These are phyloP conservation scores for Passiflora organensis DNA, from an alignment of 345 rosid genomes.

Conservation along the genomic window DNA sequence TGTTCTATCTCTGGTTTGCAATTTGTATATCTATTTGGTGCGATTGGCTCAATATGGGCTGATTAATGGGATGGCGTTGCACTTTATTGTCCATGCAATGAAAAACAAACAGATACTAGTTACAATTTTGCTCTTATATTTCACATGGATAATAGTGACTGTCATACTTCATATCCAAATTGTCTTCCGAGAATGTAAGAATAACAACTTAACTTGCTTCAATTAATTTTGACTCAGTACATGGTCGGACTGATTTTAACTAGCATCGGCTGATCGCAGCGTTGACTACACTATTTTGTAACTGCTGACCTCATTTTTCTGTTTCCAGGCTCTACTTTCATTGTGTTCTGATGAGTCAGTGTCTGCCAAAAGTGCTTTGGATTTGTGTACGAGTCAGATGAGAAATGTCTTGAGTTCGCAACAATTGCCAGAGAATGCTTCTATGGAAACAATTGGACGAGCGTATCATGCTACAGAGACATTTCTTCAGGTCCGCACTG, in stretches of 20 bases:
- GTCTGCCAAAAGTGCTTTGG: constrained; percentile 81
- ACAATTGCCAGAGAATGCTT: constrained; percentile 79
- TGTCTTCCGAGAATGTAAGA: not conserved
- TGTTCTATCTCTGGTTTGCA: no score
- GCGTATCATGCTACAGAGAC: constrained; percentile 92
- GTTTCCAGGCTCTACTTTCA: constrained; percentile 76
- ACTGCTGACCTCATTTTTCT: constrained; percentile 20
- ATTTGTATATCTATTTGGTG: no score
- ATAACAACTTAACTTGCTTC: not conserved
- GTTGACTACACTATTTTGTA: not conserved
- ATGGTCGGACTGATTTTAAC: constrained; percentile 8
- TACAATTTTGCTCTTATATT: no score
- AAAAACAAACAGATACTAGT: no score
- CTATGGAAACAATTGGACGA: constrained; percentile 85
- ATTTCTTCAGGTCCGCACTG: constrained; percentile 66
- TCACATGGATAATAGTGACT: no score
- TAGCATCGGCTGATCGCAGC: constrained; percentile 1
- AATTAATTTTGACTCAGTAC: not conserved
- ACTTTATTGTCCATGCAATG: no score
- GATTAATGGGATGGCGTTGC: no score
- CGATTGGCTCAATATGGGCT: no score
- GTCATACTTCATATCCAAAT: not conserved
- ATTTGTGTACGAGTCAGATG: constrained; percentile 81
- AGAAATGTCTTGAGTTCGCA: constrained; percentile 68
- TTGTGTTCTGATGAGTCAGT: constrained; percentile 81